Percentiles rank a stretch among this genome's conserved stretches.
phyloP scores from a whole-genome alignment of 2,329 filamentous ascomycete genomes.

The Cytospora leucostoma region DNA sequence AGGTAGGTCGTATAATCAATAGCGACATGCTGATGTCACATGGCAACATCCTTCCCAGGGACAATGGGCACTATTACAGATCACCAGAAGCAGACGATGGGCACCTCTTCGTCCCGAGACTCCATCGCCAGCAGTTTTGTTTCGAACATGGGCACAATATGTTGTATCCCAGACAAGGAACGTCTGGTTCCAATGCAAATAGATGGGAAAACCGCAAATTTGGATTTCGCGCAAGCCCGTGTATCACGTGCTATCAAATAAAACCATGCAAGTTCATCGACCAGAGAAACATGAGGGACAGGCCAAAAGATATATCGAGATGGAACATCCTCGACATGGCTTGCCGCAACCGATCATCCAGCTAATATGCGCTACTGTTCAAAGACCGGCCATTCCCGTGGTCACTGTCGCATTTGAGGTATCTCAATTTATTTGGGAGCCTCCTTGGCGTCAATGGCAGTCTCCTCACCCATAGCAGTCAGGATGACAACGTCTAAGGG shows the following conservation, averaged over 20 bases:
- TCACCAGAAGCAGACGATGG: neutral
- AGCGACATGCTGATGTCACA: no score
- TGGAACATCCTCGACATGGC: constrained; percentile 25
- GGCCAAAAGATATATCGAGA: constrained; percentile 24
- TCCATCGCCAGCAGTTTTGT: no score
- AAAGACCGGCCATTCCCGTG: constrained; percentile 22
- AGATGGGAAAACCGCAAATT: constrained; percentile 21
- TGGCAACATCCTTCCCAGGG: neutral
- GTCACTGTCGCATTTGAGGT: constrained; percentile 8
- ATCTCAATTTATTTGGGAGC: constrained; percentile 57
- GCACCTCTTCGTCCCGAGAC: neutral
- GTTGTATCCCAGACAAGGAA: constrained; percentile 5
- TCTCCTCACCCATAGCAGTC: constrained; percentile 94
- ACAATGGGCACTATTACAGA: constrained; percentile 24
- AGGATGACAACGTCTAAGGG: constrained; percentile 81
- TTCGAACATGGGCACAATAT: constrained; percentile 1
- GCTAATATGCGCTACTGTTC: constrained; percentile 24
- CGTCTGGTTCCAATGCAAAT: constrained; percentile 13
- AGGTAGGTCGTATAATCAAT: no score
- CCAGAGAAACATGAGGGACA: constrained; percentile 26
- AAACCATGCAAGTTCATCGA: constrained; percentile 28
- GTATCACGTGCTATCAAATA: constrained; percentile 26
- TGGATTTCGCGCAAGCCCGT: constrained; percentile 24
- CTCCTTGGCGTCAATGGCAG: constrained; percentile 92
- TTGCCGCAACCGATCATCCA: constrained; percentile 23